A percentile compares a stretch with the other conserved stretches of the same genome.
phyloP scores from a whole-genome alignment of 225 moss, liverwort and hornwort genomes.

The Straminergon stramineum region DNA sequence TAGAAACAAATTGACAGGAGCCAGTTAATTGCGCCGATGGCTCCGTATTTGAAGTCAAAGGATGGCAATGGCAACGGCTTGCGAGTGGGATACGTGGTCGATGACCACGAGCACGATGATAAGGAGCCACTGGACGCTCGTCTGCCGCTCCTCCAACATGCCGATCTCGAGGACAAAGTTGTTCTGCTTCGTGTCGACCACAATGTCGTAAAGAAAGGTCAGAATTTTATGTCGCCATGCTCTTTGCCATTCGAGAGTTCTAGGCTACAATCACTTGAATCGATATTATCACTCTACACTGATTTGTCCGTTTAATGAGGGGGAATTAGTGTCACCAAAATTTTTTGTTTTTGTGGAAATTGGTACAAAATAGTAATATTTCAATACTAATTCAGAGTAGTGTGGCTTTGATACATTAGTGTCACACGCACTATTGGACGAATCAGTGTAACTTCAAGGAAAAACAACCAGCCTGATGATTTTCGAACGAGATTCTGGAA shows the following conservation, averaged over 20 bases:
- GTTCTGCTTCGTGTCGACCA: slow-evolving; percentile 87
- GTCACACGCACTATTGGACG: background rate
- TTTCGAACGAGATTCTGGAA: background rate
- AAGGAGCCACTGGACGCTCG: slow-evolving; percentile 47
- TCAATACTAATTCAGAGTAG: background rate
- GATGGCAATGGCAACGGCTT: slow-evolving; percentile 35
- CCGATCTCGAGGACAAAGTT: slow-evolving; percentile 76
- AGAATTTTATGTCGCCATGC: background rate
- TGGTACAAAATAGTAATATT: background rate
- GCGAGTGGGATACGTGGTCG: slow-evolving; percentile 69
- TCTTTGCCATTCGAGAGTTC: background rate
- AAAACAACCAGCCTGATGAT: background rate
- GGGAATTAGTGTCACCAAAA: background rate
- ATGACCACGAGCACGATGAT: slow-evolving; percentile 53
- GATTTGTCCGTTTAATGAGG: background rate
- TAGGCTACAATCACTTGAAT: background rate
- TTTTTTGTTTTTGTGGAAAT: background rate
- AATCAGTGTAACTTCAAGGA: background rate
- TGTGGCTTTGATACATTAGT: background rate
- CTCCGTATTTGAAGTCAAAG: slow-evolving; percentile 32
- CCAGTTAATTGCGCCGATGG: slow-evolving; percentile 16
- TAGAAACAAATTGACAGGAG: background rate
- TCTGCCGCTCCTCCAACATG: slow-evolving; percentile 70
- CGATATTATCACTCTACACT: background rate
- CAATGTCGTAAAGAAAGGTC: slow-evolving; percentile 86